phyloP scores from a whole-genome alignment of 805 yeast species.

The Metschnikowia bowlesiae region DNA sequence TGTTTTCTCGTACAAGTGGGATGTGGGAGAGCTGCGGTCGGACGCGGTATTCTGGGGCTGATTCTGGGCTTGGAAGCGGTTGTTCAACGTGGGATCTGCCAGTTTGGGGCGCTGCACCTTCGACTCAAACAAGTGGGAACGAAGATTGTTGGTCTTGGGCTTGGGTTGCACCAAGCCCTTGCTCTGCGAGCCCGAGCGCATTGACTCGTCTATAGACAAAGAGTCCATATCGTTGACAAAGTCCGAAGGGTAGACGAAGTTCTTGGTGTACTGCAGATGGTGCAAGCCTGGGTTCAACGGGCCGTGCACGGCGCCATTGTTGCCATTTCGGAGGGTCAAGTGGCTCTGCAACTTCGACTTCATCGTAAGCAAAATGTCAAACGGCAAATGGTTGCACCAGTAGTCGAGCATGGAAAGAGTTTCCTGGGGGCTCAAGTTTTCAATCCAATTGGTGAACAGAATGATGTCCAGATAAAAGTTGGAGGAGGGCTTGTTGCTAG shows the following conservation, averaged over 20 bases:
- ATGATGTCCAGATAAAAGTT: constrained; percentile 41
- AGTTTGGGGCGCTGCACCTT: constrained; percentile 19
- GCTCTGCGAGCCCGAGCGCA: constrained; percentile 1
- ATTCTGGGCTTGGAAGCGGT: constrained; percentile 4
- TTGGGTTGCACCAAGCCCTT: constrained; percentile 13
- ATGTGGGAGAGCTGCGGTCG: constrained; percentile 38
- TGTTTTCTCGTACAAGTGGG: constrained; percentile 42
- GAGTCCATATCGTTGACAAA: constrained; percentile 13
- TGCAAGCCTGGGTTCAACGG: constrained; percentile 7
- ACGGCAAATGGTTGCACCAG: constrained; percentile 46
- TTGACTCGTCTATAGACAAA: constrained; percentile 10
- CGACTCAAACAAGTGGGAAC: constrained; percentile 16
- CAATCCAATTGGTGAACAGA: constrained; percentile 35
- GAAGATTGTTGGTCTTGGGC: constrained; percentile 16
- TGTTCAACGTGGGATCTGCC: constrained; percentile 19
- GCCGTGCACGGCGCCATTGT: not conserved
- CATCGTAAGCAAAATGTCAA: constrained; percentile 48
- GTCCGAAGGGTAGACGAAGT: constrained; percentile 7
- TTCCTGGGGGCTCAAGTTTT: constrained; percentile 44
- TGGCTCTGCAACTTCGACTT: constrained; percentile 44
- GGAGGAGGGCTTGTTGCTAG: constrained; percentile 16
- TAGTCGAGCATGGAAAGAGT: constrained; percentile 51
- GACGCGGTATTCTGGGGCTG: constrained; percentile 9
- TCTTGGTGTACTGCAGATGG: constrained; percentile 11
- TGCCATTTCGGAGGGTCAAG: constrained; percentile 14